These are phyloP conservation scores for Phaeotremella skinneri DNA, from an alignment of 768 basidiomycete genomes.

Conservation along the genomic window DNA sequence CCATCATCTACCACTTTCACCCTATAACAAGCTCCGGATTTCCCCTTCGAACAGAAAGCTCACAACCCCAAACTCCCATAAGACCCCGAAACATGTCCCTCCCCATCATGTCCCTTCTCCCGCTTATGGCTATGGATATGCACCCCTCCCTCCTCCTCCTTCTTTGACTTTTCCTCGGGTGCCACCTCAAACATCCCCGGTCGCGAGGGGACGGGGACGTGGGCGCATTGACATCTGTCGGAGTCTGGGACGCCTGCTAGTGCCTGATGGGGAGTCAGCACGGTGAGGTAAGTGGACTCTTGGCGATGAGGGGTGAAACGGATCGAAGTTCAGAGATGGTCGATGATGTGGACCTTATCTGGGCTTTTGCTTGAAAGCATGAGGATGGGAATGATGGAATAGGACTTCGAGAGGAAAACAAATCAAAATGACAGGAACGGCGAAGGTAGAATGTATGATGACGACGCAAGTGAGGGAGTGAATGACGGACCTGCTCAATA, in stretches of 20 bases:
- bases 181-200: conserved; percentile 42
- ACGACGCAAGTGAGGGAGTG: not conserved
- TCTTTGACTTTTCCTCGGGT: too few species aligned
- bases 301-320: not conserved
- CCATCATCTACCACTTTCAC: too few species aligned
- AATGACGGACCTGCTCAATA: conserved; percentile 39
- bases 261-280: conserved; percentile 24
- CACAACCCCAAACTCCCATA: too few species aligned
- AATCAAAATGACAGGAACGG: not conserved
- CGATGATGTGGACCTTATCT: conserved; percentile 2
- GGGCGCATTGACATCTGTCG: conserved; percentile 46
- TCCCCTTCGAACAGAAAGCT: too few species aligned
- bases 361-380: conserved; percentile 14
- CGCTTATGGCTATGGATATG: not conserved
- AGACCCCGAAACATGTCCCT: too few species aligned
- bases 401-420: conserved; percentile 9
- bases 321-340: conserved; percentile 3
- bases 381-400: conserved; percentile 14
- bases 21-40: too few species aligned
- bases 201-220: conserved; percentile 35
- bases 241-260: conserved; percentile 42
- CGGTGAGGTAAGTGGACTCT: not conserved
- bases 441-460: not conserved
- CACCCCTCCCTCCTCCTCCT: conserved; percentile 10
- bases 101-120: too few species aligned